A percentile compares a stretch with the other conserved stretches of the same genome.
phyloP scores from a whole-genome alignment of 176 grass and related monocot genomes.

The Thalia dealbata region DNA sequence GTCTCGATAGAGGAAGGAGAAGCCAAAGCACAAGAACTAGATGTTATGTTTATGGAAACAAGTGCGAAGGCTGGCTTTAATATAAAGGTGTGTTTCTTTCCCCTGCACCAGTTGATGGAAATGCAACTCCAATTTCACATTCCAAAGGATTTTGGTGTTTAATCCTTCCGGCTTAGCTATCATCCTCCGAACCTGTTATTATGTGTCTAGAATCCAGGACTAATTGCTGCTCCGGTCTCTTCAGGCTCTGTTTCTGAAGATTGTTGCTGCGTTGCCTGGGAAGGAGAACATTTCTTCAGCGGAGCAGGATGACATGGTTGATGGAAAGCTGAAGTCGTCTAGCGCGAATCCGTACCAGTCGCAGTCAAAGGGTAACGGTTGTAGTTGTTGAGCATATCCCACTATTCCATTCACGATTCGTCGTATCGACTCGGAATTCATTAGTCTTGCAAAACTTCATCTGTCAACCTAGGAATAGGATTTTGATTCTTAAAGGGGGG shows the following conservation, averaged over 20 bases:
- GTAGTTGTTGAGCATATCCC: slow-evolving; percentile 28
- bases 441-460: neutral
- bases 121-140: no score
- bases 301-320: no score
- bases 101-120: neutral
- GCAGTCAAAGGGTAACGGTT: no score
- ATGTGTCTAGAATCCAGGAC: neutral
- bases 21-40: slow-evolving; percentile 76
- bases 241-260: slow-evolving; percentile 38
- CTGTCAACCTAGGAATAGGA: neutral
- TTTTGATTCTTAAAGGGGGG: no score
- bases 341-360: no score
- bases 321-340: no score
- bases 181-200: neutral
- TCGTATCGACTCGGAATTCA: neutral
- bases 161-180: neutral
- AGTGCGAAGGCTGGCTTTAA: slow-evolving; percentile 98
- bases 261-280: slow-evolving; percentile 37
- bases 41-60: slow-evolving; percentile 96
- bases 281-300: slow-evolving; percentile 37
- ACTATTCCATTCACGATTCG: neutral
- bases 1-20: slow-evolving; percentile 96
- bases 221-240: neutral
- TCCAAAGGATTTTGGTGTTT: no score
- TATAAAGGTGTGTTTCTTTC: slow-evolving; percentile 76